These are phyloP conservation scores for Fusarium poae DNA, from an alignment of 2,329 filamentous ascomycete species.

Conservation along the genomic window DNA sequence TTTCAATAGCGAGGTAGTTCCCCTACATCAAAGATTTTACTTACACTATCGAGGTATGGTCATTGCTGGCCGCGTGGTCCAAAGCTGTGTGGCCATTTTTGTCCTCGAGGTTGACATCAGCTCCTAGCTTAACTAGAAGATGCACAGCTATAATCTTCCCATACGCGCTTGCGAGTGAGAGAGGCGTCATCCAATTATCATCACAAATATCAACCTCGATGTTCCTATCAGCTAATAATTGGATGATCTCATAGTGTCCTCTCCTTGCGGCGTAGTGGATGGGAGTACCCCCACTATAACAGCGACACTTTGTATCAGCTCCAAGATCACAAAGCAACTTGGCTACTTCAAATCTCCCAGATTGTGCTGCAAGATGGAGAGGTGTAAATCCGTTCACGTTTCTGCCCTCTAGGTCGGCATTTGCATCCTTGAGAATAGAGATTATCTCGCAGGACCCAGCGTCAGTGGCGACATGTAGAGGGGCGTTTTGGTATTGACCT, in stretches of 20 bases:
- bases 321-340: background rate
- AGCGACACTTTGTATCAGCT: background rate
- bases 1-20: no score
- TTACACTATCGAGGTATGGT: background rate
- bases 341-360: background rate
- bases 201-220: background rate
- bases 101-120: background rate
- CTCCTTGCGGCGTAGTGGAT: background rate
- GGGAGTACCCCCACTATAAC: rapidly evolving
- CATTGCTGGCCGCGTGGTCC: background rate
- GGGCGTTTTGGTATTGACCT: rapidly evolving
- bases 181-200: background rate
- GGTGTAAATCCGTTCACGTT: rapidly evolving
- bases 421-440: background rate
- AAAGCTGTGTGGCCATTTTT: background rate
- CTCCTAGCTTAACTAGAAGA: background rate
- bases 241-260: background rate
- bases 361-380: rapidly evolving
- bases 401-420: background rate
- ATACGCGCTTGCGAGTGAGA: rapidly evolving
- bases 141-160: background rate
- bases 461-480: background rate
- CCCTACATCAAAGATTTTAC: rapidly evolving
- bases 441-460: background rate
- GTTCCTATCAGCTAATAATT: background rate